Conservation (phyloP, 768 basidiomycete species). For the Leccinum pellstonianum region DNA sequence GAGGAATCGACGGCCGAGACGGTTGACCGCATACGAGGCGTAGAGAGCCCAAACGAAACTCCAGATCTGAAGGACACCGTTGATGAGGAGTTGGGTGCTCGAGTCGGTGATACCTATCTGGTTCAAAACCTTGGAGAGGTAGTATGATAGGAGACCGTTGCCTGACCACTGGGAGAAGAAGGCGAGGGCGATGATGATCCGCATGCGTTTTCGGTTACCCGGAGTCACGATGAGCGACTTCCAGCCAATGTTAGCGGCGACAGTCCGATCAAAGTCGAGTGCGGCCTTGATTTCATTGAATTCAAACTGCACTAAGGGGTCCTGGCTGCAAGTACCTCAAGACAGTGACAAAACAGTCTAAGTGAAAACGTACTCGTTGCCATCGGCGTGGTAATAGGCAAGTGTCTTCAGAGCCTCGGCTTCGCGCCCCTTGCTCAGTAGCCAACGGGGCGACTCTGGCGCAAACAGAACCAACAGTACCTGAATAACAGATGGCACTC, state of each 20-base stretch:
- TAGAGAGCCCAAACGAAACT: conserved; percentile 19
- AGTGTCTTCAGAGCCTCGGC: conserved; percentile 64
- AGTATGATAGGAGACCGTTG: conserved; percentile 71
- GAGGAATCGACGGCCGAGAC: conserved; percentile 61
- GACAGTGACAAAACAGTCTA: neutral
- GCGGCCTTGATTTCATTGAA: conserved; percentile 82
- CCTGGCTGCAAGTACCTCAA: conserved; percentile 37
- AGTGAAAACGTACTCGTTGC: conserved; percentile 48
- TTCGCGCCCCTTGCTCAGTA: conserved; percentile 72
- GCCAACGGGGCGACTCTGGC: conserved; percentile 84
- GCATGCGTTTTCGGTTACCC: conserved; percentile 69
- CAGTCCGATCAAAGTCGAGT: conserved; percentile 63
- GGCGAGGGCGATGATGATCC: conserved; percentile 63
- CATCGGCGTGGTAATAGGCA: conserved; percentile 81
- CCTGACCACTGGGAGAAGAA: conserved; percentile 79
- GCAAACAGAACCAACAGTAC: conserved; percentile 62
- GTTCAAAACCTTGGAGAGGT: conserved; percentile 66
- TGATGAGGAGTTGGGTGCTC: conserved; percentile 58
- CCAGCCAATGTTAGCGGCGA: conserved; percentile 63
- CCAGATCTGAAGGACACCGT: conserved; percentile 57
- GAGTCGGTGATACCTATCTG: conserved; percentile 58
- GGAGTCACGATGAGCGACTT: conserved; percentile 61
- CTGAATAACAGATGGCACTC: conserved; percentile 65
- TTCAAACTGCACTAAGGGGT: conserved; percentile 70
- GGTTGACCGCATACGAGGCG: conserved; percentile 44